These are phyloP conservation scores for Coniochaeta ligniaria DNA, from an alignment of 2,329 filamentous ascomycete genomes.

Conservation along the genomic window DNA sequence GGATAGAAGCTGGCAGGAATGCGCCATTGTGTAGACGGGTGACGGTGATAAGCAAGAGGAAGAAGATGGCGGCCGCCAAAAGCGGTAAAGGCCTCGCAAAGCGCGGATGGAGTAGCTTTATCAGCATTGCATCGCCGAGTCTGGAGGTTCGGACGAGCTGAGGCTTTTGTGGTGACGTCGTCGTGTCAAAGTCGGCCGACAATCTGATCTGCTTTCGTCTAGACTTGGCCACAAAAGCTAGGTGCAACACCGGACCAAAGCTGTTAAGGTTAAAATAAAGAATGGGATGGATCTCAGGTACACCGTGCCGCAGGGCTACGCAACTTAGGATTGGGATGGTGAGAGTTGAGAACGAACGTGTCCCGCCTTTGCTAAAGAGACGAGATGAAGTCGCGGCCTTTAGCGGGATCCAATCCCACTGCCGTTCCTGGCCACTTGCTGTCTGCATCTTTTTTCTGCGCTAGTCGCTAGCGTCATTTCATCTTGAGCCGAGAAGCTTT, in stretches of 20 bases:
- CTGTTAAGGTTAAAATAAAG: background rate
- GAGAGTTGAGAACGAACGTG: background rate
- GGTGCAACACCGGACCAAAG: background rate
- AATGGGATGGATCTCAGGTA: no score
- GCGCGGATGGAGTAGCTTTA: slow-evolving; percentile 10
- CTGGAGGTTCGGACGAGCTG: background rate
- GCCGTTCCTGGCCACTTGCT: background rate
- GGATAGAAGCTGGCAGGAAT: slow-evolving; percentile 3
- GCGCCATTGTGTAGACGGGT: slow-evolving; percentile 9
- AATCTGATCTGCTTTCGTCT: background rate
- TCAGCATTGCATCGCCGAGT: slow-evolving; percentile 8
- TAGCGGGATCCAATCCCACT: background rate
- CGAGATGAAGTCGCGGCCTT: background rate
- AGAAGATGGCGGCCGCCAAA: slow-evolving; percentile 9
- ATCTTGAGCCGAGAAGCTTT: background rate
- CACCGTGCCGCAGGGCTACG: no score
- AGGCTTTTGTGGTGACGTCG: background rate
- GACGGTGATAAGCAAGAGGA: slow-evolving; percentile 10
- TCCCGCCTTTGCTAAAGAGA: background rate
- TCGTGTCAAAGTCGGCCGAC: background rate
- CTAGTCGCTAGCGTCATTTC: background rate
- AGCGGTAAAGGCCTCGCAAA: slow-evolving; percentile 10
- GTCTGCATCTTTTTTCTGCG: background rate
- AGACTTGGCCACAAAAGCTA: no score
- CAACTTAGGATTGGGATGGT: background rate